Conservation (phyloP, 768 basidiomycete species). For the Pisolithus marmoratus region DNA sequence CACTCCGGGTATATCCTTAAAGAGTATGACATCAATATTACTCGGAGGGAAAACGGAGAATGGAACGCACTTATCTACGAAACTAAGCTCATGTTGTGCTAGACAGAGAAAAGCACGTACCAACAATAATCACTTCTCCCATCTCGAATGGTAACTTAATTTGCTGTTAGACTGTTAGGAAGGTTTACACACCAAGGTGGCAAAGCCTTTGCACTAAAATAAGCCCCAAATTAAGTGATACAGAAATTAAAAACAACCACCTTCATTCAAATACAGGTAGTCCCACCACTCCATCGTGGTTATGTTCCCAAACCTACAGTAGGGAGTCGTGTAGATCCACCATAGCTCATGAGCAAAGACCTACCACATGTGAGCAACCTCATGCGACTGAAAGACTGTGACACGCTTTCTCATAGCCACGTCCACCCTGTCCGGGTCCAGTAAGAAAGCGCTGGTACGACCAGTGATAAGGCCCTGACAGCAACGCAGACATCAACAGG, state of each 20-base stretch:
- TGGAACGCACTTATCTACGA: constrained; percentile 46
- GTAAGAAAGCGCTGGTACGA: constrained; percentile 71
- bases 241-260: constrained; percentile 23
- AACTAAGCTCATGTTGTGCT: not conserved
- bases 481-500: constrained; percentile 1
- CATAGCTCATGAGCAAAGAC: constrained; percentile 8
- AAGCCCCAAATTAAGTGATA: not conserved
- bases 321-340: constrained; percentile 7
- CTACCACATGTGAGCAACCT: constrained; percentile 80
- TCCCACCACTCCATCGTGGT: constrained; percentile 95
- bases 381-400: constrained; percentile 75
- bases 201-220: constrained; percentile 52
- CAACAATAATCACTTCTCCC: constrained; percentile 83
- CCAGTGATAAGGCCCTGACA: constrained; percentile 82
- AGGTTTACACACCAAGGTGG: constrained; percentile 56
- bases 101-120: constrained; percentile 32
- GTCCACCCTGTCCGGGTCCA: constrained; percentile 72
- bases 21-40: not conserved
- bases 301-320: constrained; percentile 77
- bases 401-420: constrained; percentile 74
- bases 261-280: constrained; percentile 78
- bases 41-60: not conserved
- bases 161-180: not conserved
- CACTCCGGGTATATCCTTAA: constrained; percentile 78
- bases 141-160: constrained; percentile 38